A percentile compares a stretch with the other conserved stretches of the same genome.
phyloP scores from a whole-genome alignment of 306 rosid genomes.

The Citrullus amarus region DNA sequence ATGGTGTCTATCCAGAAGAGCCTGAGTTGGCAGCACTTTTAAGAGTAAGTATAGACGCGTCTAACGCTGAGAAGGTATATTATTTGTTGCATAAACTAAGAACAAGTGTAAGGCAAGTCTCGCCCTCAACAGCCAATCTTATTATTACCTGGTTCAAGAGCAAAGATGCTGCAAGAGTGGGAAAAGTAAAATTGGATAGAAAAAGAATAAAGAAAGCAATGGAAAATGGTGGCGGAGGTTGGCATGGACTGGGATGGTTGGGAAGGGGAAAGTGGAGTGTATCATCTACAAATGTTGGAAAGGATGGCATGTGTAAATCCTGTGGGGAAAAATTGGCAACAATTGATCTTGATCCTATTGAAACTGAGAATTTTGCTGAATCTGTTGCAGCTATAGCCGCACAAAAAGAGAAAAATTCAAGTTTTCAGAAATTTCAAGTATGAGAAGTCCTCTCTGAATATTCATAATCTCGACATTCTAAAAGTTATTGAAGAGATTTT shows the following conservation, averaged over 20 bases:
- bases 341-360: conserved; percentile 84
- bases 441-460: conserved; percentile 11
- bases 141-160: conserved; percentile 58
- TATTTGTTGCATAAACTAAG: conserved; percentile 76
- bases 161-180: conserved; percentile 59
- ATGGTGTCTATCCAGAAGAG: conserved; percentile 84
- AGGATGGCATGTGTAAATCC: conserved; percentile 68
- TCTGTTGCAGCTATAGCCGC: conserved; percentile 75
- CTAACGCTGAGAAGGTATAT: conserved; percentile 60
- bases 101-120: conserved; percentile 51
- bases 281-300: conserved; percentile 38
- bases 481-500: conserved; percentile 3
- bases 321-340: conserved; percentile 60
- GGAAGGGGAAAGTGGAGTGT: conserved; percentile 79
- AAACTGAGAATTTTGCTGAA: conserved; percentile 75
- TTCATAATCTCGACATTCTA: background rate
- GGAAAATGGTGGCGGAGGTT: conserved; percentile 84
- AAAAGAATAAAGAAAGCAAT: conserved; percentile 36
- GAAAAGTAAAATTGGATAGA: conserved; percentile 65
- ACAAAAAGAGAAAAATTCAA: conserved; percentile 50
- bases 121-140: conserved; percentile 42
- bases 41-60: conserved; percentile 39
- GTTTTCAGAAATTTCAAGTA: conserved; percentile 86
- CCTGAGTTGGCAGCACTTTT: conserved; percentile 74
- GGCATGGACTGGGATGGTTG: conserved; percentile 97